Conservation (phyloP, 352 stramenopile species). For the Pythium rishiriense region DNA sequence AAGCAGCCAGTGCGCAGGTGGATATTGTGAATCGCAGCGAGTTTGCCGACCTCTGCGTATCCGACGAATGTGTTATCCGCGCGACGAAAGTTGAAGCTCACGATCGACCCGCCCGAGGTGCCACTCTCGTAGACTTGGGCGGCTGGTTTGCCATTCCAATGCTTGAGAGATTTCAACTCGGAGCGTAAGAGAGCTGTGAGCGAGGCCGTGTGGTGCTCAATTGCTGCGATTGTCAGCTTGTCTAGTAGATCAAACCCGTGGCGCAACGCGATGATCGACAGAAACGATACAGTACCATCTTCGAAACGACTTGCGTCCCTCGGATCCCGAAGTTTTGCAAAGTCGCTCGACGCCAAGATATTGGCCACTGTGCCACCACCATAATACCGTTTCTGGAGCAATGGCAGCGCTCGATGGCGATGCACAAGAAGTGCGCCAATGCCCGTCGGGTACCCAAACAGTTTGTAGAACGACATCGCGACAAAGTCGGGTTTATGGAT, state of each 20-base stretch:
- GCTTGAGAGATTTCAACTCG: conserved; percentile 36
- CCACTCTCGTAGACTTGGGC: conserved; percentile 61
- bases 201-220: conserved; percentile 50
- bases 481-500: conserved; percentile 58
- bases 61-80: conserved; percentile 59
- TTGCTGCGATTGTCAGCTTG: conserved; percentile 42
- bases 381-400: conserved; percentile 59
- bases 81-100: conserved; percentile 66
- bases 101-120: conserved; percentile 31
- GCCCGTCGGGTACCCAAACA: conserved; percentile 77
- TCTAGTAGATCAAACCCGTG: conserved; percentile 53
- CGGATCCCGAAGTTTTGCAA: conserved; percentile 34
- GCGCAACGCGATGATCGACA: conserved; percentile 58
- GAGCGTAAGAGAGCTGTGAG: conserved; percentile 44
- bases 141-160: conserved; percentile 51
- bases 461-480: conserved; percentile 82
- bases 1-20: conserved; percentile 77
- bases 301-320: conserved; percentile 37
- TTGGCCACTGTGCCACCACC: conserved; percentile 65
- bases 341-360: conserved; percentile 49
- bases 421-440: conserved; percentile 59
- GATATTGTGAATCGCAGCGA: conserved; percentile 69
- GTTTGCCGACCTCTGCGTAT: conserved; percentile 67
- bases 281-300: conserved; percentile 69
- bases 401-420: conserved; percentile 34